Evolutionary conservation across 139 green algal species (phyloP), one percentile per base, ranked within the genome.

Genomic region (Pleodorina starrii): DNA sequence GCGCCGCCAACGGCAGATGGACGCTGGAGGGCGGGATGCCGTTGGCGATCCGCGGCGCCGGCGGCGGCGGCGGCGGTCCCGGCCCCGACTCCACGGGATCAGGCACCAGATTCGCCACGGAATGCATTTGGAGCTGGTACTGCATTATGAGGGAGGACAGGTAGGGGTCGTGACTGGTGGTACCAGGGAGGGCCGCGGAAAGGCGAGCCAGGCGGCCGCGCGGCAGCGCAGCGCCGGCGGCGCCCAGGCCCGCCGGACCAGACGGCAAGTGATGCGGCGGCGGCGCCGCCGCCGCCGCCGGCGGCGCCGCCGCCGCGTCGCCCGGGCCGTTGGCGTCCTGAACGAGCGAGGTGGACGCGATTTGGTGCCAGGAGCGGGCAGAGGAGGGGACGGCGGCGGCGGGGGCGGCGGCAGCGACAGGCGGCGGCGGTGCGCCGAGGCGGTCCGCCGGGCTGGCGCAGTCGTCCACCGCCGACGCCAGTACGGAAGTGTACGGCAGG

Each of bases 101-200:
- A 5, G 78, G 78, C 23, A 85, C 78, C 35, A 85, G 78, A 23
- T 85, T 85, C 21, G 78, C 78, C 6, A n/a, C 17, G 12, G 48
- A 51, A 48, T 84, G 76, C 76, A 84, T 85, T 10, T 85, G 78
- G 44, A 57, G 5, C 76, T 84, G 76, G n/a, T 84, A 71, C 50
- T 84, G 76, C 35, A 50, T 12, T 6, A 83, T 43, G 46, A 85
- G 78, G 35, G 78, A 17, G 36, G 59, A 40, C 3, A 85, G 21
- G 79, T 75, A n/a, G 21, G 59, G 79, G 59, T 86, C 79, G 79
- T 54, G 1, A 40, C 21, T 29, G 25, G 57, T 3, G 42, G n/a
- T n/a, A n/a, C n/a, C n/a, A n/a, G n/a, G n/a, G n/a, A n/a, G n/a
- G n/a, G n/a, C n/a, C n/a, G n/a, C n/a, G n/a, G n/a, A n/a, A n/a